A percentile compares a stretch with the other conserved stretches of the same genome.
Conservation (phyloP, 2,329 filamentous ascomycete species). For the Fusarium sp. region DNA sequence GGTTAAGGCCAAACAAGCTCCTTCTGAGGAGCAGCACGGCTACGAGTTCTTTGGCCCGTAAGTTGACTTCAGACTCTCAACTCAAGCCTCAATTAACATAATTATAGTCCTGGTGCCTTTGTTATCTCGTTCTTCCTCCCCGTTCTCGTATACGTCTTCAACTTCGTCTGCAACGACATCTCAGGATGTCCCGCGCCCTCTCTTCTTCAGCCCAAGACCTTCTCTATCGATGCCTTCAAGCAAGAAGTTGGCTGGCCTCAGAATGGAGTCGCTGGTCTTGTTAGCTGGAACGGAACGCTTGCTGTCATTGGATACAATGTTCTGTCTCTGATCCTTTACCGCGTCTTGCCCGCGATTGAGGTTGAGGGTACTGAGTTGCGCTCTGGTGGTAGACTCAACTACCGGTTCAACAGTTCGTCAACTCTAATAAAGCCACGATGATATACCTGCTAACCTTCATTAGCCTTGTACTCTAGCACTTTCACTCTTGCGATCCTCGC, state of each 20-base stretch:
- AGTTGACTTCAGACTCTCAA: slow-evolving; percentile 34
- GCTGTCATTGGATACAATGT: slow-evolving; percentile 82
- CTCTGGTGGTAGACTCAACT: slow-evolving; percentile 79
- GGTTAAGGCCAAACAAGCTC: slow-evolving; percentile 42
- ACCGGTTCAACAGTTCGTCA: slow-evolving; percentile 80
- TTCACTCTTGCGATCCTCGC: slow-evolving; percentile 77
- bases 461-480: slow-evolving; percentile 80
- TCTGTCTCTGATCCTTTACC: slow-evolving; percentile 78
- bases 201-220: slow-evolving; percentile 75
- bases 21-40: slow-evolving; percentile 53
- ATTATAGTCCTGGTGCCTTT: slow-evolving; percentile 75
- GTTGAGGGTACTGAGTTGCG: slow-evolving; percentile 76
- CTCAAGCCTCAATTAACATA: slow-evolving; percentile 10
- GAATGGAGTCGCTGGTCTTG: slow-evolving; percentile 75
- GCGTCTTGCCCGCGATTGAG: slow-evolving; percentile 79
- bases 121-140: slow-evolving; percentile 85
- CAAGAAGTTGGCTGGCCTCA: slow-evolving; percentile 83
- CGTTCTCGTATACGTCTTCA: slow-evolving; percentile 79
- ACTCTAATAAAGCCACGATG: slow-evolving; percentile 18
- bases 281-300: slow-evolving; percentile 74
- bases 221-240: slow-evolving; percentile 79
- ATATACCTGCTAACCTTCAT: slow-evolving; percentile 18
- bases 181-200: slow-evolving; percentile 90
- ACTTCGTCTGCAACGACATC: slow-evolving; percentile 91
- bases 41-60: slow-evolving; percentile 67